Percentiles rank a stretch among this genome's conserved stretches.
Evolutionary conservation across 257 asterid species (phyloP).

Genomic region (Solanum sitiens): DNA sequence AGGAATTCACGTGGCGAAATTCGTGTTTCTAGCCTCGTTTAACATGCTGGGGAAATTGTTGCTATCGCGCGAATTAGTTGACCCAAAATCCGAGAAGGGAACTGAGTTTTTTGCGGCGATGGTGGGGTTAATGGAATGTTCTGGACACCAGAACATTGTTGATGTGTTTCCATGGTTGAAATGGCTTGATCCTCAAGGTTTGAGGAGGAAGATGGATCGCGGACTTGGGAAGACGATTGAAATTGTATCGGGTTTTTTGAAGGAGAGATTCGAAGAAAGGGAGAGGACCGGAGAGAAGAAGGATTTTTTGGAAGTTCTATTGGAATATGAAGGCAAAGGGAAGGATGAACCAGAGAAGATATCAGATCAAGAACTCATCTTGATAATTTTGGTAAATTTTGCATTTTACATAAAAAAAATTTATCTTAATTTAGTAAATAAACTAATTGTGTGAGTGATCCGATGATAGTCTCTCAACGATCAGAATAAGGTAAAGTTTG

Average conservation of each 20-base stretch:
- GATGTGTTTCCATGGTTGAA: conserved; percentile 39
- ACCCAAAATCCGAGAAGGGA: conserved; percentile 26
- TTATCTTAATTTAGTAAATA: not conserved
- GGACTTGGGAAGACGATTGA: conserved; percentile 24
- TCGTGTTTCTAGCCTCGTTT: conserved; percentile 30
- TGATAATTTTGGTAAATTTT: conserved; percentile 36
- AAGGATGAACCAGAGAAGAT: conserved; percentile 28
- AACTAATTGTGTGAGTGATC: not conserved
- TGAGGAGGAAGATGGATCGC: conserved; percentile 25
- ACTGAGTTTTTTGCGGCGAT: conserved; percentile 30
- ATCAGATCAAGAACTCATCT: conserved; percentile 31
- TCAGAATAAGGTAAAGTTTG: not conserved
- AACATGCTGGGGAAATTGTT: conserved; percentile 45
- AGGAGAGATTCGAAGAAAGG: conserved; percentile 16
- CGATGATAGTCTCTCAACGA: not conserved
- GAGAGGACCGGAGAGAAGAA: not conserved
- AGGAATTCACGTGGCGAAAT: conserved; percentile 14
- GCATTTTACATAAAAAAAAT: not conserved
- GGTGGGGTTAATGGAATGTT: conserved; percentile 30
- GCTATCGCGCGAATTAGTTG: conserved; percentile 34
- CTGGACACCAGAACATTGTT: conserved; percentile 28
- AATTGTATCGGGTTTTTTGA: conserved; percentile 26
- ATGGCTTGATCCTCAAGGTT: conserved; percentile 37
- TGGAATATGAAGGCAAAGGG: conserved; percentile 26
- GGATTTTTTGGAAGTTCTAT: conserved; percentile 48